Base-by-base conservation (phyloP, 768 basidiomycete species). In the Gelatoporia subvermispora region DNA sequence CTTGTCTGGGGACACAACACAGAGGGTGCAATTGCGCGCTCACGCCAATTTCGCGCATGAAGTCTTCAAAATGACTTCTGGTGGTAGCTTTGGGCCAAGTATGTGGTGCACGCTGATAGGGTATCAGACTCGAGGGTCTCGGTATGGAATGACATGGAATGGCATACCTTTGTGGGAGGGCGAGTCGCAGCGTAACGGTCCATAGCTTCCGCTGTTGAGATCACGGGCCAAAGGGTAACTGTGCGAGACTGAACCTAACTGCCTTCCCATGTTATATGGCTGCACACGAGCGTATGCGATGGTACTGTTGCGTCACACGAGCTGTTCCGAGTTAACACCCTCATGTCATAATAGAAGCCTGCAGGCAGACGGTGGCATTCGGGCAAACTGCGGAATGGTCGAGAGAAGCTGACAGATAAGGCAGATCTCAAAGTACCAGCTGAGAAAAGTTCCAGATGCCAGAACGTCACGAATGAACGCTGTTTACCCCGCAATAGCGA, bases 351-450 rank as follows among this genome's bases (percentile, higher is more conserved):
- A 50, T 28, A 51, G 54, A 58, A 58, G 52, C 45, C 25, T 31
- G 31, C 31, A 34, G 49, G 42, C n/a, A 18, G 35, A 24, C 57
- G 54, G 57, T 40, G 41, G 49, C 50, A 48, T 45, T 55, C 54
- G 54, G 57, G 35, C 47, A 51, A 58, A 55, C 54, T 53, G 57
- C 57, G 57, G 57, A 49, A 37, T 44, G 35, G 28, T 35, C 25
- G 45, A 17, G 21, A 16, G 37, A 41, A 31, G 38, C 42, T 43
- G 22, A 46, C 23, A 41, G 52, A 57, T 54, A 58, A 58, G 57
- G 46, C 35, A 43, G 24, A 48, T 43, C 35, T 43, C 35, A 50
- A 43, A 35, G 45, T 24, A 35, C 28, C 28, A 31, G 28, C 28
- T 31, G 28, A 31, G 28, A 31, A 31, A 31, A 31, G 28, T 31